Evolutionary conservation across 1,284 basidiomycete species (phyloP), one percentile per base, ranked within the genome.

Genomic region (Austroboletus novae-zelandiae): DNA sequence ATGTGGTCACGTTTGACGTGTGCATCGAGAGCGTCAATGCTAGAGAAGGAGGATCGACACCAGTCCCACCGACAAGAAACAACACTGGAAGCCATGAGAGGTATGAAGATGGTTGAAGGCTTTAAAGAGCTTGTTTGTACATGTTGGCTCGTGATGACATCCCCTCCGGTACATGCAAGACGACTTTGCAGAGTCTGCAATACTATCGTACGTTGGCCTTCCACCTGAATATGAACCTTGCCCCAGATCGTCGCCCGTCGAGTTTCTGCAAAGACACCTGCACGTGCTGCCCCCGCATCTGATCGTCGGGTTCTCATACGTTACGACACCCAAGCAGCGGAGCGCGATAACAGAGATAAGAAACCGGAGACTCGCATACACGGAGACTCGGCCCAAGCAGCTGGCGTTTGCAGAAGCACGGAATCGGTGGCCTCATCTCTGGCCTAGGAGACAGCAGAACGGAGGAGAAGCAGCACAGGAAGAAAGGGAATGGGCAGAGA

Each of bases 251-350:
- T 70, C 76, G 9, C 82, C 88, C 1, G 70, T 88, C 45, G 67
- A 74, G 7, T 91, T 91, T 64, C 74, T 91, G 47, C 64, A 60
- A 10, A 73, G 69, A 54, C 77, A 89, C 68, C 57, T 91, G 15
- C 67, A 71, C 39, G 67, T 82, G 43, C 76, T 91, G 6, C 89
- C 88, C n/a, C 83, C 83, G 9, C 77, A 89, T 61, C 66, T 89
- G 17, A 69, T 81, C 15, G 53, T 61, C 8, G 71, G 73, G 34
- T 89, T 86, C 69, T 81, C 83, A n/a, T 58, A 65, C n/a, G 67
- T 78, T 44, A 85, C 81, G 37, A 82, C 78, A 3, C 83, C 89
- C 4, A 87, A 79, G 54, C 74, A 88, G 53, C 78, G 89, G 47
- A 81, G 83, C 9, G 65, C 64, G 10, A 73, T 91, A 45, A 68